Conservation (phyloP, 2,329 filamentous ascomycete genomes). For the Ascomycota sp. region DNA sequence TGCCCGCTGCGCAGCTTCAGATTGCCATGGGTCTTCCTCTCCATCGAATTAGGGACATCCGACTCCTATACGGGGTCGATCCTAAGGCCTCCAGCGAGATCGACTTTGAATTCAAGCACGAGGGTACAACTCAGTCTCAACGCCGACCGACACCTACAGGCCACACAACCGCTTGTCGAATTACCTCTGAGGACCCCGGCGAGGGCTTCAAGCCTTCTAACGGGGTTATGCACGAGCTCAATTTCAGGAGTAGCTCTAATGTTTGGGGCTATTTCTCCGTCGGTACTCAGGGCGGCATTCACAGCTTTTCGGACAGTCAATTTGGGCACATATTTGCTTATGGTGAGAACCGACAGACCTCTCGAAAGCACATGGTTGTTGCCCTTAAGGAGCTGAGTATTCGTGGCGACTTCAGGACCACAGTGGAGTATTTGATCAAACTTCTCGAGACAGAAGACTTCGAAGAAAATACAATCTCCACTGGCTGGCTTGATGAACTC, state of each 20-base stretch:
- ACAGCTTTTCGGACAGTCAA: slow-evolving; percentile 97
- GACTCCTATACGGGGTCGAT: slow-evolving; percentile 85
- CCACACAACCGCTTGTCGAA: slow-evolving; percentile 94
- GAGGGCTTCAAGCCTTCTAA: slow-evolving; percentile 99
- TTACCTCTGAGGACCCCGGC: slow-evolving; percentile 94
- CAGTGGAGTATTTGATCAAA: slow-evolving; percentile 97
- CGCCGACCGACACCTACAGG: slow-evolving; percentile 81
- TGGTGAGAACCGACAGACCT: slow-evolving; percentile 87
- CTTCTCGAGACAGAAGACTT: slow-evolving; percentile 94
- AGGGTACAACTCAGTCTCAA: slow-evolving; percentile 64
- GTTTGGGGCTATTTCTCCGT: slow-evolving; percentile 99
- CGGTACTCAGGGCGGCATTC: slow-evolving; percentile 84
- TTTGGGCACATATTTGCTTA: slow-evolving; percentile 99
- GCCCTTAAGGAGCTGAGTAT: slow-evolving; percentile 97
- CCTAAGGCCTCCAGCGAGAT: slow-evolving; percentile 69
- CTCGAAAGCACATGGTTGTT: slow-evolving; percentile 96
- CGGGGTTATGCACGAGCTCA: slow-evolving; percentile 95
- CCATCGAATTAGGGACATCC: slow-evolving; percentile 87
- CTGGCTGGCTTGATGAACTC: slow-evolving; percentile 93
- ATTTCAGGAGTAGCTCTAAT: slow-evolving; percentile 96
- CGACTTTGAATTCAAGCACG: slow-evolving; percentile 86
- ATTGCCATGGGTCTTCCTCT: slow-evolving; percentile 96
- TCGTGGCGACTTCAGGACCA: slow-evolving; percentile 96
- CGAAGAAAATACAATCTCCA: slow-evolving; percentile 97
- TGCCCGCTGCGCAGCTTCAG: slow-evolving; percentile 92